Base-by-base conservation (phyloP, 106 monocot species). In the Chionographis japonica region DNA sequence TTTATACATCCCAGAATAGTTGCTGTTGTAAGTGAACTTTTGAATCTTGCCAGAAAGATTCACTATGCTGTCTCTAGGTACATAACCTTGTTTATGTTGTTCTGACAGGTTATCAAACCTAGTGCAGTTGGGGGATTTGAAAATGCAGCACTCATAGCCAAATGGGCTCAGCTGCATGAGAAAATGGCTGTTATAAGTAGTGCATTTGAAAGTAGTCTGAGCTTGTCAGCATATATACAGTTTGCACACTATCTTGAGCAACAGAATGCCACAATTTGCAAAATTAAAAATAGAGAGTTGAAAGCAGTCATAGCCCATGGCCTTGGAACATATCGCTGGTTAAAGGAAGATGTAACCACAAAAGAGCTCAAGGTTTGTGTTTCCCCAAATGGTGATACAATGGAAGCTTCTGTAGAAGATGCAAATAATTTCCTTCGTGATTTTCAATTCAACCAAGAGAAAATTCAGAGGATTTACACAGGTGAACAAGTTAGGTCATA, bases 271-370 rank as follows among this genome's bases (percentile, higher is more conserved):
- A 43, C 52, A 67, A 66, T 84, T 10, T 82, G 70, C 61, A 70
- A 41, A 78, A 64, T 83, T 9, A 72, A 57, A 66, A 75, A 79
- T 16, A 81, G 59, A 67, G 60, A 60, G 52, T 37, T 60, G 2
- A 60, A 37, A 39, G 27, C 73, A 40, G 19, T 50, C 40, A 70
- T 73, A 49, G 91, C 89, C 4, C 95, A 95, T 77, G 92, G 95
- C 51, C 78, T 95, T 68, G 95, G 95, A 62, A 95, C 95, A 51
- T 92, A 92, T 71, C 81, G 62, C 78, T 95, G 95, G 95, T 72
- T 95, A 56, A 95, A 80, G 67, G 84, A 92, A 80, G 95, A 95
- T 75, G 50, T 86, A 78, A 43, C 78, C 17, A 64, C 67, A 61
- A 72, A 78, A 75, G 56, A 56, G 54, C 72, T 95, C 58, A 84